A percentile compares a stretch with the other conserved stretches of the same genome.
These are phyloP conservation scores for Dactylellina haptotyla DNA, from an alignment of 2,329 filamentous ascomycete genomes.

Conservation along the genomic window DNA sequence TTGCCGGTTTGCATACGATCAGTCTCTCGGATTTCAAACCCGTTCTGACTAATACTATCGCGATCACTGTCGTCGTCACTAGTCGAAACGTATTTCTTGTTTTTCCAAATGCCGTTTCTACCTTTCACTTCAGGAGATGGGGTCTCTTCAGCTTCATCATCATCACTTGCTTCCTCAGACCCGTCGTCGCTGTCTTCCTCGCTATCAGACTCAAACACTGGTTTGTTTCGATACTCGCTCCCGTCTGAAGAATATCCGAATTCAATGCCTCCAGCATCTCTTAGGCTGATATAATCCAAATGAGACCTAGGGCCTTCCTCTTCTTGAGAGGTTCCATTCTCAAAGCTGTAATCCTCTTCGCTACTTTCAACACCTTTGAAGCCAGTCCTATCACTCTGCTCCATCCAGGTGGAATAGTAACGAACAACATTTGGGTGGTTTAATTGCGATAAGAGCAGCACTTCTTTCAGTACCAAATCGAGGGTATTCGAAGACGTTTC, in stretches of 20 bases:
- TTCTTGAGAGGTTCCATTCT: slow-evolving; percentile 43
- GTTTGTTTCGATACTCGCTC: slow-evolving; percentile 61
- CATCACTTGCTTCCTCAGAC: slow-evolving; percentile 56
- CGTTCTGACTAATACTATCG: slow-evolving; percentile 53
- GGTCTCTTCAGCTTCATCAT: slow-evolving; percentile 60
- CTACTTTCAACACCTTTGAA: slow-evolving; percentile 44
- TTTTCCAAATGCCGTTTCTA: slow-evolving; percentile 8
- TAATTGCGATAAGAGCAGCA: slow-evolving; percentile 87
- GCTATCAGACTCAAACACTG: slow-evolving; percentile 61
- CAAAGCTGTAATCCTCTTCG: slow-evolving; percentile 48
- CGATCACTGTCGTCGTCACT: slow-evolving; percentile 59
- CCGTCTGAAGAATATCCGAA: slow-evolving; percentile 73
- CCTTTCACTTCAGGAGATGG: background rate
- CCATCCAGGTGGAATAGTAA: slow-evolving; percentile 95
- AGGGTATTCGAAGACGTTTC: slow-evolving; percentile 81
- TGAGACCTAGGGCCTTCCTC: slow-evolving; percentile 62
- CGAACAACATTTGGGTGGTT: slow-evolving; percentile 89
- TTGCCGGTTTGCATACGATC: slow-evolving; percentile 61
- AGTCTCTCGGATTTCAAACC: slow-evolving; percentile 56
- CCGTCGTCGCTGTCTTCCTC: slow-evolving; percentile 60
- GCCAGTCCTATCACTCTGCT: slow-evolving; percentile 66
- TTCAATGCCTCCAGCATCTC: slow-evolving; percentile 42
- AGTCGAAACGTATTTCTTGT: slow-evolving; percentile 7
- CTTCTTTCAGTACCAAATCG: slow-evolving; percentile 83
- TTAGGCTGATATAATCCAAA: slow-evolving; percentile 54